Percentiles rank a stretch among this genome's conserved stretches.
phyloP scores from a whole-genome alignment of 176 grass and related monocot species.

The Luzula sylvatica region DNA sequence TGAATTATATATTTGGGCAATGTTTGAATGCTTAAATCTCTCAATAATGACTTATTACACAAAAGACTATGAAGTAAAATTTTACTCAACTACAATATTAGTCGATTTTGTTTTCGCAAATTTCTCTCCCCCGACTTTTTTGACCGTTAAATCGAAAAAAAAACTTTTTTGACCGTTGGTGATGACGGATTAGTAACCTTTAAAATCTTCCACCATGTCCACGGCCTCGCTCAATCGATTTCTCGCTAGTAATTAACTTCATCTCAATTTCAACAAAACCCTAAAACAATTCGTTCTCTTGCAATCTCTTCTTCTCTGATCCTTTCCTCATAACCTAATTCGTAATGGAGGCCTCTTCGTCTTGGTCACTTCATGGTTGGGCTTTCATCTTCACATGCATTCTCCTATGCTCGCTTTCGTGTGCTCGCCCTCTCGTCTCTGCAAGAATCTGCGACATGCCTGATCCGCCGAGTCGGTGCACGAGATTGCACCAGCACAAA shows the following conservation, averaged over 20 bases:
- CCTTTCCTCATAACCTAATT: not conserved
- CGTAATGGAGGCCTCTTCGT: conserved; percentile 12
- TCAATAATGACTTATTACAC: no score
- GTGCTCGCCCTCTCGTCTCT: conserved; percentile 9
- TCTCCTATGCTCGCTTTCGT: conserved; percentile 7
- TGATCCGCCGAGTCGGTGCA: not conserved
- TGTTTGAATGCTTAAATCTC: no score
- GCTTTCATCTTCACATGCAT: conserved; percentile 14
- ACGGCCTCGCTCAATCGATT: not conserved
- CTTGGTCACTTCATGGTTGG: not conserved
- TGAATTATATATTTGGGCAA: no score
- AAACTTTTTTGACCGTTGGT: no score
- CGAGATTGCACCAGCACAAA: not conserved
- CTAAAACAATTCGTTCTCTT: not conserved
- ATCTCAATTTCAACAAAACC: not conserved
- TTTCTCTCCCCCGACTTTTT: no score
- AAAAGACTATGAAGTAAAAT: no score
- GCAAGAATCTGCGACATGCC: not conserved
- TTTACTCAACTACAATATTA: no score
- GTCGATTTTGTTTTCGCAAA: no score
- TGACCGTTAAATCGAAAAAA: no score
- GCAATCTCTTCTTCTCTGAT: not conserved
- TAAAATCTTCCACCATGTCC: not conserved
- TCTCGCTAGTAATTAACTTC: not conserved
- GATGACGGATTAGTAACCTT: no score